Percentiles rank a stretch among this genome's conserved stretches.
phyloP scores from a whole-genome alignment of 352 stramenopile species.

The Phytophthora pseudosyringae region DNA sequence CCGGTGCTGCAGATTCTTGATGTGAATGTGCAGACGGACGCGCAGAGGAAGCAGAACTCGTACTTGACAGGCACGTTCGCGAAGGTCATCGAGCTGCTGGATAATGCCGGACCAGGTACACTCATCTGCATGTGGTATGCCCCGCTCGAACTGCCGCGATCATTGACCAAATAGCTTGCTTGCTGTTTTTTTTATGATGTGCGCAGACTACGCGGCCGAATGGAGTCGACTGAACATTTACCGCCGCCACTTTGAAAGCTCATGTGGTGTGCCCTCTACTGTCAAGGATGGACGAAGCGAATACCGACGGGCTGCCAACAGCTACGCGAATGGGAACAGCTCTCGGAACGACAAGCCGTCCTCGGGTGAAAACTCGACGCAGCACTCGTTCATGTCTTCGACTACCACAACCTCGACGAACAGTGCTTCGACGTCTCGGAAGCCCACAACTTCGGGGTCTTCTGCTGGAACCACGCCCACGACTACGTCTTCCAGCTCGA shows the following conservation, averaged over 20 bases:
- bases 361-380: slow-evolving; percentile 14
- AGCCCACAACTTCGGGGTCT: slow-evolving; percentile 17
- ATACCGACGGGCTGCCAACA: slow-evolving; percentile 19
- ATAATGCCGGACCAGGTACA: slow-evolving; percentile 65
- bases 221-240: slow-evolving; percentile 83
- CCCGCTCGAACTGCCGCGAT: not conserved
- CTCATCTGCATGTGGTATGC: not conserved
- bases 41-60: slow-evolving; percentile 67
- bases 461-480: slow-evolving; percentile 19
- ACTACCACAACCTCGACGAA: slow-evolving; percentile 22
- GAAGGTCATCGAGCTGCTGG: slow-evolving; percentile 70
- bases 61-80: slow-evolving; percentile 65
- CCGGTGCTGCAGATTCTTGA: slow-evolving; percentile 60
- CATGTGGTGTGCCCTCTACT: slow-evolving; percentile 65
- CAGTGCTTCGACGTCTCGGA: slow-evolving; percentile 21
- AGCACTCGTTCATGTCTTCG: slow-evolving; percentile 33
- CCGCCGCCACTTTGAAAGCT: slow-evolving; percentile 79
- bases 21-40: slow-evolving; percentile 73
- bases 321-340: slow-evolving; percentile 17
- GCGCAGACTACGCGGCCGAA: slow-evolving; percentile 67
- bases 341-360: slow-evolving; percentile 18
- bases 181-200: not conserved
- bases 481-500: slow-evolving; percentile 21
- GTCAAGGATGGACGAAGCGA: slow-evolving; percentile 45
- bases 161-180: not conserved